Evolutionary conservation across 306 rosid species (phyloP).

Genomic region (Prunus mongolica): DNA sequence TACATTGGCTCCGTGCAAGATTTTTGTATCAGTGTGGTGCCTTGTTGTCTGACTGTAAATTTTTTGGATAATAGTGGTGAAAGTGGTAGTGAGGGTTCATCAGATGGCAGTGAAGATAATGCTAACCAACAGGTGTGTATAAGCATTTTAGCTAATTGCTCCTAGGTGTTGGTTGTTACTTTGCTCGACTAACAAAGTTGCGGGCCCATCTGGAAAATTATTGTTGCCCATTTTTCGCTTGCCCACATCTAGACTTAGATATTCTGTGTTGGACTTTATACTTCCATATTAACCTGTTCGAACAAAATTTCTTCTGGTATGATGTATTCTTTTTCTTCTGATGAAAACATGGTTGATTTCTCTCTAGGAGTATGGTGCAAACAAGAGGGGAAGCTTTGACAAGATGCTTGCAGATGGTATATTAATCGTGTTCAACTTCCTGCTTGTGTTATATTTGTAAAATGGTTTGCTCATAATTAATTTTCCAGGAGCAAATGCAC

Average conservation of each 20-base stretch:
- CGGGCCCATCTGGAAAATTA: background rate
- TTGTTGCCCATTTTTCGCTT: background rate
- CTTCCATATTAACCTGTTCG: conserved; percentile 8
- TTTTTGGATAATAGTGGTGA: conserved; percentile 52
- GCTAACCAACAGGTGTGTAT: conserved; percentile 65
- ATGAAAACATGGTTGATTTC: conserved; percentile 7
- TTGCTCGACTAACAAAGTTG: background rate
- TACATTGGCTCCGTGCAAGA: background rate
- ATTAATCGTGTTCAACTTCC: conserved; percentile 5
- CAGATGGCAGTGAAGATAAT: conserved; percentile 84
- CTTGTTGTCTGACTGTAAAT: background rate
- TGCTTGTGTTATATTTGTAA: background rate
- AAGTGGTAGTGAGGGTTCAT: conserved; percentile 86
- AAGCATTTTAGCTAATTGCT: conserved; percentile 6
- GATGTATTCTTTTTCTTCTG: background rate
- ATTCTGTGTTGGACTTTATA: background rate
- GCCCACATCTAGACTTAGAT: background rate
- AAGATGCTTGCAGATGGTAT: conserved; percentile 96
- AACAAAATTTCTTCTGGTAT: background rate
- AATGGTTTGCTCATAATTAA: conserved; percentile 18
- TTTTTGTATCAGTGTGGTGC: background rate
- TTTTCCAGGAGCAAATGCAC: conserved; percentile 77
- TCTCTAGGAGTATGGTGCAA: conserved; percentile 58
- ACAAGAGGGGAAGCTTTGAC: conserved; percentile 86
- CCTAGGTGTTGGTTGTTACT: conserved; percentile 1